Base-by-base conservation (phyloP, 108 stramenopile genomes). In the Cyclotella kingstonii region DNA sequence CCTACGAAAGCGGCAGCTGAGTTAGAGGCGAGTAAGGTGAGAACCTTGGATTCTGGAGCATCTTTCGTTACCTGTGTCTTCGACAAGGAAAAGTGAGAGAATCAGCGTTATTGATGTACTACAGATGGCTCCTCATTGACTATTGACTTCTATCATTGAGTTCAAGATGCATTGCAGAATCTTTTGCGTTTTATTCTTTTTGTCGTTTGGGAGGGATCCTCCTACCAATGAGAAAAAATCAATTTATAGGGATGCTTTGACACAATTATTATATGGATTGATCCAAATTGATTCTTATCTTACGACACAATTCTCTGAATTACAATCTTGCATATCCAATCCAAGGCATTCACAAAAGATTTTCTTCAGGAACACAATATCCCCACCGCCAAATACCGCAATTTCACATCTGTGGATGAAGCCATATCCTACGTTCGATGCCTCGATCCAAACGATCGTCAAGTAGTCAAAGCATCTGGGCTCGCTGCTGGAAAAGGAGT, bases 401-500 rank as follows among this genome's bases (percentile, higher is more conserved):
- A 73, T 57, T 99, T 99, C 70, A 93, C 90, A 9, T 81, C 88
- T 31, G 66, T 68, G 38, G 77, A 77, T 5, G 94, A 90, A 67
- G 94, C 91, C 25, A 78, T 94, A 43, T 81, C 84, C 38, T 95
- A 93, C 68, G 91, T 95, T 26, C 66, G 84, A 63, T 76, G 81
- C 12, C 66, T 90, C 36, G 79, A 39, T 23, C 82, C 83, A 25
- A 81, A 78, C 42, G 87, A 96, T 68, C 85, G 88, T 27, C 97
- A 97, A 36, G 98, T 99, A 9, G 95, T 99, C 70, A 99, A 99
- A 81, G 97, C 97, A 31, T 96, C 95, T 30, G 98, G 98, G 29
- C 84, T 99, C 25, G 98, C 98, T 19, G 98, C 97, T 18, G 98
- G 98, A 34, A 99, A 99, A 75, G 98, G 98, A 23, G 98, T 99